Conservation (phyloP, 1,284 basidiomycete genomes). For the Cryptococcus depauperatus region DNA sequence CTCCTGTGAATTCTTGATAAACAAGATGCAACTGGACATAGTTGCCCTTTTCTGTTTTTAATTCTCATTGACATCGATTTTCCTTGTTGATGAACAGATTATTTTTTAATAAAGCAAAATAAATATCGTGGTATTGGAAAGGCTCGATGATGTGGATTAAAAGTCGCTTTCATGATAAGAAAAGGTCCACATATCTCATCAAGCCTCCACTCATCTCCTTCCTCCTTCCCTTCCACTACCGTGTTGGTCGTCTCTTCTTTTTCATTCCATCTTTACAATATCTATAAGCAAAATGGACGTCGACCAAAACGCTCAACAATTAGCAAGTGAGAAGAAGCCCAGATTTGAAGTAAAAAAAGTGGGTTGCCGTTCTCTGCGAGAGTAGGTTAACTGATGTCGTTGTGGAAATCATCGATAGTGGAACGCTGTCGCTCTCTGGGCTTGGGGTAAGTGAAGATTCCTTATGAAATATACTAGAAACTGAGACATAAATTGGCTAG, state of each 20-base stretch:
- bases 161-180: too few relatives aligned
- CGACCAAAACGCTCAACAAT: conserved; percentile 34
- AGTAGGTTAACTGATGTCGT: conserved; percentile 7
- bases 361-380: conserved; percentile 13
- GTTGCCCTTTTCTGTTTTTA: too few relatives aligned
- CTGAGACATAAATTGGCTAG: conserved; percentile 43
- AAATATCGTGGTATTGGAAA: too few relatives aligned
- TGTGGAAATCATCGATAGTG: conserved; percentile 55
- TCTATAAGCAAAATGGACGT: conserved; percentile 45
- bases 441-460: conserved; percentile 79
- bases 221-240: too few relatives aligned
- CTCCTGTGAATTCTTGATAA: too few relatives aligned
- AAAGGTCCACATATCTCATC: too few relatives aligned
- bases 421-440: conserved; percentile 94
- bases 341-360: conserved; percentile 98
- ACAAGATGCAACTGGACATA: too few relatives aligned
- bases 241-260: not conserved
- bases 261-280: not conserved
- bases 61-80: too few relatives aligned
- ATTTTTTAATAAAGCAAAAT: too few relatives aligned
- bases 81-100: too few relatives aligned
- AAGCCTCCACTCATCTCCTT: too few relatives aligned
- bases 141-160: too few relatives aligned
- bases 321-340: conserved; percentile 48
- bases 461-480: not conserved